These are phyloP conservation scores for Mycena galericulata DNA, from an alignment of 768 basidiomycete species.

Conservation along the genomic window DNA sequence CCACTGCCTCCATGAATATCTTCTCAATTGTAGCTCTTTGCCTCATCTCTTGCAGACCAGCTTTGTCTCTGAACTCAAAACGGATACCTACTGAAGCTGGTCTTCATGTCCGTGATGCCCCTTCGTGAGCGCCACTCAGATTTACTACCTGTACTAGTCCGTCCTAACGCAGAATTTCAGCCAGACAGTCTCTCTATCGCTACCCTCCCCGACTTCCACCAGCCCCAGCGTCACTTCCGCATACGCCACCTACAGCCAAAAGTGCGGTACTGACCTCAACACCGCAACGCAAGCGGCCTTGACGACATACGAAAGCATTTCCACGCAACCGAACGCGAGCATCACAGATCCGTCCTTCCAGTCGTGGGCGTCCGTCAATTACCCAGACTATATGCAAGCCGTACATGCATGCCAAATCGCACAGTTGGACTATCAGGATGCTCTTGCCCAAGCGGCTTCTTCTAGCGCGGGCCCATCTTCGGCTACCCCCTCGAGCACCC, in stretches of 20 bases:
- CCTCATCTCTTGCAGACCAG: not conserved
- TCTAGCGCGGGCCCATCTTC: not conserved
- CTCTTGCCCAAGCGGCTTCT: not conserved
- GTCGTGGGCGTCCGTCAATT: not conserved
- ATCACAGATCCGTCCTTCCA: not conserved
- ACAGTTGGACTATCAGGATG: not conserved
- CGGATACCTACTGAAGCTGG: not conserved
- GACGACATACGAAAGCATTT: not conserved
- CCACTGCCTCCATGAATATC: not conserved
- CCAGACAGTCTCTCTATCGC: not conserved
- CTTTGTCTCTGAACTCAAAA: too few species aligned
- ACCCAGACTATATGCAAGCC: not conserved
- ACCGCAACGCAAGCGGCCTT: not conserved
- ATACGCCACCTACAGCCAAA: constrained; percentile 1
- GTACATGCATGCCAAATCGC: not conserved
- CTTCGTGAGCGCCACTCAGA: not conserved
- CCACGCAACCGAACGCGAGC: not conserved
- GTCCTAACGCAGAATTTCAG: not conserved
- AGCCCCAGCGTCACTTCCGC: not conserved
- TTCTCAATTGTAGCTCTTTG: not conserved
- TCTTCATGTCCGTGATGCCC: not conserved
- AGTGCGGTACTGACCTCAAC: not conserved
- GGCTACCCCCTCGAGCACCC: not conserved
- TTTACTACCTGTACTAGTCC: too few species aligned
- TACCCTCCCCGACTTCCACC: not conserved